Conservation (phyloP, 768 basidiomycete genomes). For the Dacryopinax spathularia region DNA sequence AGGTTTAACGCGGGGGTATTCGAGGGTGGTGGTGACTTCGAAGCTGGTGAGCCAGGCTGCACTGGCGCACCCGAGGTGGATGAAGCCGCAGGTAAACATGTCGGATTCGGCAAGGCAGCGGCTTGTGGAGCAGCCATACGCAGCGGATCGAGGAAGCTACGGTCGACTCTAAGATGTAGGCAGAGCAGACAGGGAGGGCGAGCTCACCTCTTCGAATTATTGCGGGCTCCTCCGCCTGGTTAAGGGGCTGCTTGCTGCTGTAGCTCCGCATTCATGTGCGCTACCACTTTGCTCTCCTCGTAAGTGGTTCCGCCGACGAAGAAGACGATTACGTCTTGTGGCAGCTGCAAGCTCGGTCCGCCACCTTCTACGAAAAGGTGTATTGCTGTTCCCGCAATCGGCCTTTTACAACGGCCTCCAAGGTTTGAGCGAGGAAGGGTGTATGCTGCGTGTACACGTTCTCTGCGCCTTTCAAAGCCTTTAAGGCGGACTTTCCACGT, state of each 20-base stretch:
- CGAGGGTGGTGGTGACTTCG: constrained; percentile 18
- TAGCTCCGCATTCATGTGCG: constrained; percentile 72
- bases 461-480: constrained; percentile 97
- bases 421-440: constrained; percentile 81
- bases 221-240: constrained; percentile 36
- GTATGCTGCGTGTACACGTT: constrained; percentile 98
- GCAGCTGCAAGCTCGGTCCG: constrained; percentile 54
- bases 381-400: constrained; percentile 75
- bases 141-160: constrained; percentile 68
- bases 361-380: constrained; percentile 68
- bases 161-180: constrained; percentile 3
- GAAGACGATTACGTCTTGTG: constrained; percentile 93
- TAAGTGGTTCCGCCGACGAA: constrained; percentile 95
- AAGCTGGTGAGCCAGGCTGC: constrained; percentile 49
- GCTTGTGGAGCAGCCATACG: constrained; percentile 27
- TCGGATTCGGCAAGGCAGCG: constrained; percentile 18
- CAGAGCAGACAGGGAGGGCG: not conserved
- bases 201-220: constrained; percentile 79
- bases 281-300: constrained; percentile 77
- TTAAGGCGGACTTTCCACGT: constrained; percentile 84
- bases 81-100: constrained; percentile 33
- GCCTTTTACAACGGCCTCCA: constrained; percentile 79
- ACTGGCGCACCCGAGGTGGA: constrained; percentile 54
- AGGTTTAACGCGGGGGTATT: constrained; percentile 73
- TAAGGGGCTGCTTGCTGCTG: constrained; percentile 8